These are phyloP conservation scores for Gaeumannomyces tritici DNA, from an alignment of 2,329 filamentous ascomycete genomes.

Conservation along the genomic window DNA sequence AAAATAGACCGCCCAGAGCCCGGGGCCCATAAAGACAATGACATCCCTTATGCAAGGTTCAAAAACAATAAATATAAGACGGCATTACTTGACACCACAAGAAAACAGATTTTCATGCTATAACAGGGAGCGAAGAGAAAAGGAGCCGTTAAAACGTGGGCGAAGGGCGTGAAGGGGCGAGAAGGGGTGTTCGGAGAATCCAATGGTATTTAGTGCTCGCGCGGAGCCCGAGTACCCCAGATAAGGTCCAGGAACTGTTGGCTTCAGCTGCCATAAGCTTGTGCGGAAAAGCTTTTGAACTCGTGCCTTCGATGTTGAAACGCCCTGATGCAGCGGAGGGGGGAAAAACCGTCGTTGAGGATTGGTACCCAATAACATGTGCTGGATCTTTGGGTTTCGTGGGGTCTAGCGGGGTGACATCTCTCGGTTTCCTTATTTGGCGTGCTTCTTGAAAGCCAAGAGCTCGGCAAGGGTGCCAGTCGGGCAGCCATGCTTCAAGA, in stretches of 20 bases:
- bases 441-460: slow-evolving; percentile 74
- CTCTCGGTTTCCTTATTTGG: slow-evolving; percentile 35
- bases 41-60: not conserved
- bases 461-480: slow-evolving; percentile 76
- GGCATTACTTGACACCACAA: not conserved
- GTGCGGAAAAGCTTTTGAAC: not conserved
- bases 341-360: not conserved
- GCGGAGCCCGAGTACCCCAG: no score
- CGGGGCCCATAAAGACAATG: not conserved
- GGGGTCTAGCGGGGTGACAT: not conserved
- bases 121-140: not conserved
- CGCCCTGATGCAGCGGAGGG: not conserved
- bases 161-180: not conserved
- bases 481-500: slow-evolving; percentile 84
- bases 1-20: not conserved
- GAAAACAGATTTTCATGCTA: not conserved
- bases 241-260: not conserved
- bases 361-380: not conserved
- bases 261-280: not conserved
- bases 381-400: not conserved
- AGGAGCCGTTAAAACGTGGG: not conserved
- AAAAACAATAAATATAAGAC: not conserved
- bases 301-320: not conserved
- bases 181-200: not conserved
- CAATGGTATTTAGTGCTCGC: not conserved